Conservation (phyloP, 768 basidiomycete species). For the Tulasnella sp. region DNA sequence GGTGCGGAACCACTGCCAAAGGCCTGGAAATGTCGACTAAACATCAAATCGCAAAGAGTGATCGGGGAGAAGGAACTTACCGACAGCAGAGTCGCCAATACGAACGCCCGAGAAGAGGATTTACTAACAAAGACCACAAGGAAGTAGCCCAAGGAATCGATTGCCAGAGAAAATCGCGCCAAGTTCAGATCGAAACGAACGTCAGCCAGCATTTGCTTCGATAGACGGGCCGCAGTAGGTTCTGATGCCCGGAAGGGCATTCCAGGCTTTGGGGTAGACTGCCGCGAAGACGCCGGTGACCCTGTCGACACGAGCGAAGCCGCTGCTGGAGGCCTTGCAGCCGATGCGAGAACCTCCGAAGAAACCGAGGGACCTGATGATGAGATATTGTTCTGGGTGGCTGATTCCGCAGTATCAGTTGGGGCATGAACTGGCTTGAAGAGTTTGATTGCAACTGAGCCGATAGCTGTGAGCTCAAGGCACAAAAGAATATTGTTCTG, state of each 20-base stretch:
- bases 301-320: not conserved
- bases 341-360: not conserved
- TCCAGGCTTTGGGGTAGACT: not conserved
- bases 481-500: not conserved
- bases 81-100: not conserved
- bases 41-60: not conserved
- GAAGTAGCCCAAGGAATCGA: not conserved
- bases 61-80: not conserved
- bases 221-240: not conserved
- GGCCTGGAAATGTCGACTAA: not conserved
- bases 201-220: not conserved
- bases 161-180: slow-evolving; percentile 10
- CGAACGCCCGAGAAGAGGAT: not conserved
- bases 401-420: not conserved
- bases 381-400: not conserved
- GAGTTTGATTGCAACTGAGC: slow-evolving; percentile 11
- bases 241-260: not conserved
- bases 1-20: slow-evolving; percentile 17
- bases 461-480: not conserved
- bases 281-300: not conserved
- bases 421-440: slow-evolving; percentile 18
- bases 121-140: not conserved
- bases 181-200: slow-evolving; percentile 19
- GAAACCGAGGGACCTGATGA: not conserved
- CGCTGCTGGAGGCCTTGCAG: not conserved